phyloP scores from a whole-genome alignment of 2,329 filamentous ascomycete species.

The Madurella fahalii region DNA sequence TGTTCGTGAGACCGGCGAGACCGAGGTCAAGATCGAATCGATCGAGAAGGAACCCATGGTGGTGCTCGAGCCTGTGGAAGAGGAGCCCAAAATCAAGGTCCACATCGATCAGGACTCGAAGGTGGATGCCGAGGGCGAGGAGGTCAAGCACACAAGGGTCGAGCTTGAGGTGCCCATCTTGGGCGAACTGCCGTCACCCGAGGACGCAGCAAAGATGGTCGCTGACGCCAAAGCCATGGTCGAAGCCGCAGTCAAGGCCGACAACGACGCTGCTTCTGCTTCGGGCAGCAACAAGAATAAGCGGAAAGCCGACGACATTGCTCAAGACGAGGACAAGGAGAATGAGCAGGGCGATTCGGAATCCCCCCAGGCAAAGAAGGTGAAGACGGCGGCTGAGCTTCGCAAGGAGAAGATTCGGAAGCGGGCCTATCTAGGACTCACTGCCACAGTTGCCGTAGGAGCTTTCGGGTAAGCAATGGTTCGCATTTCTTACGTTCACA shows the following conservation, averaged over 20 bases:
- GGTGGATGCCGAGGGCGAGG: slow-evolving; percentile 51
- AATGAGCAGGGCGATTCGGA: slow-evolving; percentile 36
- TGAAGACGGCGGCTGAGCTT: slow-evolving; percentile 74
- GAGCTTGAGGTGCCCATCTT: slow-evolving; percentile 70
- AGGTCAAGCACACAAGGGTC: slow-evolving; percentile 68
- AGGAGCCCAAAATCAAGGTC: slow-evolving; percentile 61
- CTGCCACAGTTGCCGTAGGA: slow-evolving; percentile 66
- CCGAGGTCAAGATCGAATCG: slow-evolving; percentile 41
- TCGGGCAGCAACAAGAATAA: slow-evolving; percentile 20
- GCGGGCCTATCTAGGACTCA: slow-evolving; percentile 79
- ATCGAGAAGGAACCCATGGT: slow-evolving; percentile 47
- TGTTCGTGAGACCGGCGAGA: slow-evolving; percentile 31
- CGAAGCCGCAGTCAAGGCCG: slow-evolving; percentile 51
- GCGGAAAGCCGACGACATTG: slow-evolving; percentile 27
- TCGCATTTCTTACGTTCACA: neutral
- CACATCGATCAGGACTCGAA: slow-evolving; percentile 63
- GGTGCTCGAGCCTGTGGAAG: slow-evolving; percentile 49
- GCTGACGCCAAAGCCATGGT: slow-evolving; percentile 87
- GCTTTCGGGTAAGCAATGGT: slow-evolving; percentile 66
- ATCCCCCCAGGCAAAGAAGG: slow-evolving; percentile 64
- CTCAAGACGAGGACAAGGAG: slow-evolving; percentile 33
- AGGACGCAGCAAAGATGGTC: slow-evolving; percentile 79
- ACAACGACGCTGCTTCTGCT: slow-evolving; percentile 33
- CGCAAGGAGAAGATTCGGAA: slow-evolving; percentile 83
- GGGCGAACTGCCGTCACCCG: slow-evolving; percentile 66